A percentile compares a stretch with the other conserved stretches of the same genome.
Evolutionary conservation across 2,329 filamentous ascomycete genomes (phyloP).

Genomic region (Aureobasidium sp.): DNA sequence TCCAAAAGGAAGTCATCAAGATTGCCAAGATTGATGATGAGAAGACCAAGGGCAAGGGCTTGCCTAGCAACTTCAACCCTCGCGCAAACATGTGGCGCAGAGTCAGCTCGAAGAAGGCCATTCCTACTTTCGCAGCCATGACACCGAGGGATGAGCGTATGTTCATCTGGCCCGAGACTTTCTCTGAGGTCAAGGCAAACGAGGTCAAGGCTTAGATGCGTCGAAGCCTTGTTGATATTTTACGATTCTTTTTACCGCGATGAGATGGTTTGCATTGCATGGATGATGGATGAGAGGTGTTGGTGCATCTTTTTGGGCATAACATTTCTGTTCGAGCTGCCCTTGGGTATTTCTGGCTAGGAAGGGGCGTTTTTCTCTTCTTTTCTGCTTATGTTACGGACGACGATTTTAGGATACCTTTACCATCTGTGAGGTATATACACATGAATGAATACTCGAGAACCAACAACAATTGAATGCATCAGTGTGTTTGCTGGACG

Average conservation of each 20-base stretch:
- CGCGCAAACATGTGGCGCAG: conserved; percentile 60
- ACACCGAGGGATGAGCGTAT: conserved; percentile 49
- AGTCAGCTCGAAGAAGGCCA: conserved; percentile 49
- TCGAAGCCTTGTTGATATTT: background rate
- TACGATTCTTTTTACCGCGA: background rate
- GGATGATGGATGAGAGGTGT: background rate
- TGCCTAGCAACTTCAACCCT: conserved; percentile 56
- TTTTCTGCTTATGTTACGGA: background rate
- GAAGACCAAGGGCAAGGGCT: conserved; percentile 51
- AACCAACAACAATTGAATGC: background rate
- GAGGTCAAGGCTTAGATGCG: background rate
- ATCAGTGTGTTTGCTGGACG: background rate
- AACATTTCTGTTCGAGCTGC: background rate
- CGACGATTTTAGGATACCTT: background rate
- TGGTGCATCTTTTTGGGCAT: background rate
- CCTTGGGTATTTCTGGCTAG: background rate
- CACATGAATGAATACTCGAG: background rate
- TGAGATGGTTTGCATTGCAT: background rate
- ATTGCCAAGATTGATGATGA: conserved; percentile 52
- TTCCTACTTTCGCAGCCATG: conserved; percentile 41
- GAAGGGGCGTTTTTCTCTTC: background rate
- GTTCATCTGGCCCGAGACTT: conserved; percentile 54
- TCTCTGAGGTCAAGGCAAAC: conserved; percentile 22
- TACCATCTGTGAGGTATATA: background rate
- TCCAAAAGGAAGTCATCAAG: conserved; percentile 50